Conservation (phyloP, 2,329 filamentous ascomycete species). For the Gaeumannomyces sp. region DNA sequence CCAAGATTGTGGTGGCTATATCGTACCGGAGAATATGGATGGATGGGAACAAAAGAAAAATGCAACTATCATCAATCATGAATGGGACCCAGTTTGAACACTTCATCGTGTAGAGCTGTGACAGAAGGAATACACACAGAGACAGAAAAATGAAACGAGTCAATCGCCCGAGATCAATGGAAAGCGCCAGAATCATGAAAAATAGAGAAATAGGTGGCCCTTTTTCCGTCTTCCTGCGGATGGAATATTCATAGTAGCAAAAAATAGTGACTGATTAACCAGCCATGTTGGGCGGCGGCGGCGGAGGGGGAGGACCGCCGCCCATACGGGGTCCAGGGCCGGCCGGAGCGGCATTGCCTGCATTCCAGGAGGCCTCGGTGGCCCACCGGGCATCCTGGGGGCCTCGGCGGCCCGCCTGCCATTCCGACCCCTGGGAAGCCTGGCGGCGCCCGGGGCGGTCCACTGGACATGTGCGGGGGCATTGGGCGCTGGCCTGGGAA, state of each 20-base stretch:
- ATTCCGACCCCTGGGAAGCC: not conserved
- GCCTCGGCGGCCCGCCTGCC: not conserved
- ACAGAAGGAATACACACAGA: not conserved
- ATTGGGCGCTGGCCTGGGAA: conserved; percentile 1
- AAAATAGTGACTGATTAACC: not conserved
- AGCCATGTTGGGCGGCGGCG: not conserved
- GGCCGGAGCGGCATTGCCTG: not conserved
- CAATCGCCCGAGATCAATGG: not conserved
- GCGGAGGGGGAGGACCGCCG: not conserved
- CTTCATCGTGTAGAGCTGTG: not conserved
- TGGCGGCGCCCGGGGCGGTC: not conserved
- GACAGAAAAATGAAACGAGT: not conserved
- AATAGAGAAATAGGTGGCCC: not conserved
- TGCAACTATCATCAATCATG: not conserved
- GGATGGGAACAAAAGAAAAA: not conserved
- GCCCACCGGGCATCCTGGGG: not conserved
- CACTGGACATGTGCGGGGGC: not conserved
- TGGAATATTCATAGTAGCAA: not conserved
- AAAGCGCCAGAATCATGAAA: not conserved
- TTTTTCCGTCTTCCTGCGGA: not conserved
- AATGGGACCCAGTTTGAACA: not conserved
- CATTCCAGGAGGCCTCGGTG: not conserved
- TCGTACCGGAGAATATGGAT: not conserved
- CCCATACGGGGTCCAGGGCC: not conserved
- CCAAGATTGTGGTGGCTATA: not conserved